These are phyloP conservation scores for Ceriops tagal DNA, from an alignment of 345 rosid genomes.

Conservation along the genomic window DNA sequence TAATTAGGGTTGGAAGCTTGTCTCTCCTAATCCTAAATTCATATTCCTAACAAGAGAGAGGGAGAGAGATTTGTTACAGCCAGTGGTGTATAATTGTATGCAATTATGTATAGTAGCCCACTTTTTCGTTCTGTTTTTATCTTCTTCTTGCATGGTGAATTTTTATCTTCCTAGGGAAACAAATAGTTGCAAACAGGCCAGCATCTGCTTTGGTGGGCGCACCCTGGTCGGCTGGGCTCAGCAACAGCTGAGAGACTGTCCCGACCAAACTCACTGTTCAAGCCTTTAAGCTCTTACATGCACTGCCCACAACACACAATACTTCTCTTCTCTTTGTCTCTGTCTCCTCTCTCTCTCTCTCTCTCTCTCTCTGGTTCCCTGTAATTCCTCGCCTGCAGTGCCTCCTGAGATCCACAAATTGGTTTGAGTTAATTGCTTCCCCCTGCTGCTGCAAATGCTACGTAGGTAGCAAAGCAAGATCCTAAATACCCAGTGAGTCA, in stretches of 20 bases:
- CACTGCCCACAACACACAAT: no score
- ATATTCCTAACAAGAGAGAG: conserved; percentile 12
- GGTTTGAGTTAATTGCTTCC: not conserved
- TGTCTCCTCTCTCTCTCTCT: not conserved
- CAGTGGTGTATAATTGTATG: not conserved
- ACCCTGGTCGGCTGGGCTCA: conserved; percentile 68
- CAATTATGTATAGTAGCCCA: no score
- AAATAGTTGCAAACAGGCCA: conserved; percentile 43
- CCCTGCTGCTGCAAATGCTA: conserved; percentile 3
- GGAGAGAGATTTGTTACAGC: conserved; percentile 5
- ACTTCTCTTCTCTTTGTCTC: not conserved
- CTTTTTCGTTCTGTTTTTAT: conserved; percentile 5
- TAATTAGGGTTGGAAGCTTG: conserved; percentile 47
- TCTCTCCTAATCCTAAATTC: conserved; percentile 26
- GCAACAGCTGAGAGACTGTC: conserved; percentile 4
- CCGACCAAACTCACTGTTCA: conserved; percentile 19
- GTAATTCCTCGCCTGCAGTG: not conserved
- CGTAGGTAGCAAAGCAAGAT: no score
- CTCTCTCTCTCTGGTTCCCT: not conserved
- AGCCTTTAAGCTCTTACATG: not conserved
- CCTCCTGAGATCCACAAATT: conserved; percentile 5
- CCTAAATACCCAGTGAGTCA: no score
- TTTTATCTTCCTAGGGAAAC: conserved; percentile 44
- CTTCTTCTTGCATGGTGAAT: conserved; percentile 1
- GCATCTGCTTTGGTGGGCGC: conserved; percentile 82